A percentile compares a stretch with the other conserved stretches of the same genome.
These are phyloP conservation scores for Candida sakaeoensis DNA, from an alignment of 805 yeast species.

Conservation along the genomic window DNA sequence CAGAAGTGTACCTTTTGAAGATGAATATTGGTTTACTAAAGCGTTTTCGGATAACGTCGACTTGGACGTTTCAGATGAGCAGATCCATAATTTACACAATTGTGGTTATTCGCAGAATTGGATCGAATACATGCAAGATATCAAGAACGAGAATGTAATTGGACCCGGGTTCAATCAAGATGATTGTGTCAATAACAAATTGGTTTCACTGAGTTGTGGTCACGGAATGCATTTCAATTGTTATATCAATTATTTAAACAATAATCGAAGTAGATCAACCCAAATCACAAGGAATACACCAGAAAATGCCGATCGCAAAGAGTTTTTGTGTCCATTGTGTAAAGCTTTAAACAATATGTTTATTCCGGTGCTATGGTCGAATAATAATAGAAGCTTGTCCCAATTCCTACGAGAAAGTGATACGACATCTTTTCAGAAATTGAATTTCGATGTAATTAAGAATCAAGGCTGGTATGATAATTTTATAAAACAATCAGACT, in stretches of 20 bases:
- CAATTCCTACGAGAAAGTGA: slow-evolving; percentile 16
- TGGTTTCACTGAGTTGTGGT: slow-evolving; percentile 76
- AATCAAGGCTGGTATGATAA: slow-evolving; percentile 23
- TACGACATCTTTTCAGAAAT: slow-evolving; percentile 14
- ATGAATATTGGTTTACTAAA: slow-evolving; percentile 61
- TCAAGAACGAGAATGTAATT: slow-evolving; percentile 40
- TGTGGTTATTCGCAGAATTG: slow-evolving; percentile 27
- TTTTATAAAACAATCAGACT: slow-evolving; percentile 18
- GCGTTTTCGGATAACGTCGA: slow-evolving; percentile 50
- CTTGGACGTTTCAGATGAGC: slow-evolving; percentile 25
- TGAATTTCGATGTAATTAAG: slow-evolving; percentile 13
- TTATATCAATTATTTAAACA: slow-evolving; percentile 57
- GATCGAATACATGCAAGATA: slow-evolving; percentile 31
- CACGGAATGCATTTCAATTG: slow-evolving; percentile 91
- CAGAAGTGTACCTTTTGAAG: slow-evolving; percentile 60
- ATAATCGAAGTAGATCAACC: slow-evolving; percentile 52
- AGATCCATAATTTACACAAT: slow-evolving; percentile 2
- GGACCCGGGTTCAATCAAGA: slow-evolving; percentile 70
- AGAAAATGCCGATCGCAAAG: slow-evolving; percentile 64
- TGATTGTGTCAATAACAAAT: slow-evolving; percentile 35
- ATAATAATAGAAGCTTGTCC: slow-evolving; percentile 36
- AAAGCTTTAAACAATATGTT: slow-evolving; percentile 81
- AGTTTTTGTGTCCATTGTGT: slow-evolving; percentile 87
- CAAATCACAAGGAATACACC: slow-evolving; percentile 84
- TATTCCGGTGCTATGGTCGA: slow-evolving; percentile 66